phyloP scores from a whole-genome alignment of 306 rosid species.

The Lithocarpus polystachyus region DNA sequence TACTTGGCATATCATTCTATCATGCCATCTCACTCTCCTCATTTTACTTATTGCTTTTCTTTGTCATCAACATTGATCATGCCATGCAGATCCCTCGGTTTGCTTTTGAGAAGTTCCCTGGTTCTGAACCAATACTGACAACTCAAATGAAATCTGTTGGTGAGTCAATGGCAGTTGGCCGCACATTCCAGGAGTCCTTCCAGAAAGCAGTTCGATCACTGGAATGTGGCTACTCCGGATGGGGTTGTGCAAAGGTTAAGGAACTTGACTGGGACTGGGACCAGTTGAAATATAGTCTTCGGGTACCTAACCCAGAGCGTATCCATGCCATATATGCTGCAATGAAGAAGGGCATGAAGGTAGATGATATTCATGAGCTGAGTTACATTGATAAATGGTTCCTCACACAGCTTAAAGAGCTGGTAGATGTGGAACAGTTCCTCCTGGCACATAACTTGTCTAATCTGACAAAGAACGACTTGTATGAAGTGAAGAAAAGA shows the following conservation, averaged over 20 bases:
- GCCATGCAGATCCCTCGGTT: conserved; percentile 95
- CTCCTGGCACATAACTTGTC: conserved; percentile 50
- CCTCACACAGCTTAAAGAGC: conserved; percentile 81
- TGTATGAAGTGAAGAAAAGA: conserved; percentile 85
- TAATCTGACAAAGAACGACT: conserved; percentile 68
- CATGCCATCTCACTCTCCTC: background rate
- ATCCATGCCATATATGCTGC: conserved; percentile 90
- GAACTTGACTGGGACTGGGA: conserved; percentile 89
- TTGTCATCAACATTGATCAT: conserved; percentile 18
- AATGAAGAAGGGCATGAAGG: conserved; percentile 90
- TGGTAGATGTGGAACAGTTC: conserved; percentile 81
- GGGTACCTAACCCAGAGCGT: conserved; percentile 94
- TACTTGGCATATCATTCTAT: background rate
- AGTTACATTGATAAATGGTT: conserved; percentile 90
- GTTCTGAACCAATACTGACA: conserved; percentile 87
- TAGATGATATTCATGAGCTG: conserved; percentile 76
- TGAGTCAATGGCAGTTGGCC: conserved; percentile 90
- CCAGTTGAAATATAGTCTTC: conserved; percentile 77
- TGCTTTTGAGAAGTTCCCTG: conserved; percentile 98
- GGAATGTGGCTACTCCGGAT: conserved; percentile 81
- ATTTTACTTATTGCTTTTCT: conserved; percentile 1
- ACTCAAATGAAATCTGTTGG: conserved; percentile 99
- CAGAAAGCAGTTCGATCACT: conserved; percentile 93
- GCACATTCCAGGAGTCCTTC: conserved; percentile 94
- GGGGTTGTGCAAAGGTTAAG: conserved; percentile 80